Percentiles rank a stretch among this genome's conserved stretches.
These are phyloP conservation scores for Casuarina equisetifolia DNA, from an alignment of 306 rosid species.

Conservation along the genomic window DNA sequence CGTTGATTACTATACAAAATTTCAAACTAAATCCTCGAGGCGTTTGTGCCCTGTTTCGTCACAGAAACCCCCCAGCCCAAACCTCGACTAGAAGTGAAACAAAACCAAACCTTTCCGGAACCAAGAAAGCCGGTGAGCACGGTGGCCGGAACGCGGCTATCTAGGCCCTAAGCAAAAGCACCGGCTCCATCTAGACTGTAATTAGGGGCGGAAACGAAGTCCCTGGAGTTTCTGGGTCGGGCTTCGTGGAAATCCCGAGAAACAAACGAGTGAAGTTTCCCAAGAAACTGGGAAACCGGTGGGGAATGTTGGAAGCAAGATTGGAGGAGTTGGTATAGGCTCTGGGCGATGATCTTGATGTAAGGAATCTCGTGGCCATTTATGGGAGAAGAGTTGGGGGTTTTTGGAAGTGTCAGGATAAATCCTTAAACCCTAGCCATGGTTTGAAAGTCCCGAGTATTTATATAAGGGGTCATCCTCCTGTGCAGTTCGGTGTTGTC, in stretches of 20 bases:
- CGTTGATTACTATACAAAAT: neutral
- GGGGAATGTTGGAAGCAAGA: constrained; percentile 23
- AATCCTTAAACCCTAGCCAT: neutral
- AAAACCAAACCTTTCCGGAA: constrained; percentile 72
- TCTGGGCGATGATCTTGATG: constrained; percentile 35
- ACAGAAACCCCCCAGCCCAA: neutral
- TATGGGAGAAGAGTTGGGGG: neutral
- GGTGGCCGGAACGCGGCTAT: constrained; percentile 82
- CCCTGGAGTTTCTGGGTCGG: constrained; percentile 34
- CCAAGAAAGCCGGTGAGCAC: constrained; percentile 90
- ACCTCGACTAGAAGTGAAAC: neutral
- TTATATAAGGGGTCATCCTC: neutral
- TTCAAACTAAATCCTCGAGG: neutral
- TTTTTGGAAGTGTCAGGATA: no score
- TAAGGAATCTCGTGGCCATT: constrained; percentile 42
- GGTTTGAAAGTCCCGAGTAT: neutral
- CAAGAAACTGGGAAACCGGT: constrained; percentile 18
- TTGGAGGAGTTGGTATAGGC: constrained; percentile 32
- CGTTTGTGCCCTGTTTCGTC: neutral
- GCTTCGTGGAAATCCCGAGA: constrained; percentile 14
- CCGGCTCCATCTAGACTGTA: constrained; percentile 25
- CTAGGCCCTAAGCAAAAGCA: constrained; percentile 33
- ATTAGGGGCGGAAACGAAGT: constrained; percentile 37
- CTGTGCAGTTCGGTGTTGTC: no score
- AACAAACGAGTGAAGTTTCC: constrained; percentile 36